These are phyloP conservation scores for Cladophialophora yegresii DNA, from an alignment of 2,329 filamentous ascomycete species.

Conservation along the genomic window DNA sequence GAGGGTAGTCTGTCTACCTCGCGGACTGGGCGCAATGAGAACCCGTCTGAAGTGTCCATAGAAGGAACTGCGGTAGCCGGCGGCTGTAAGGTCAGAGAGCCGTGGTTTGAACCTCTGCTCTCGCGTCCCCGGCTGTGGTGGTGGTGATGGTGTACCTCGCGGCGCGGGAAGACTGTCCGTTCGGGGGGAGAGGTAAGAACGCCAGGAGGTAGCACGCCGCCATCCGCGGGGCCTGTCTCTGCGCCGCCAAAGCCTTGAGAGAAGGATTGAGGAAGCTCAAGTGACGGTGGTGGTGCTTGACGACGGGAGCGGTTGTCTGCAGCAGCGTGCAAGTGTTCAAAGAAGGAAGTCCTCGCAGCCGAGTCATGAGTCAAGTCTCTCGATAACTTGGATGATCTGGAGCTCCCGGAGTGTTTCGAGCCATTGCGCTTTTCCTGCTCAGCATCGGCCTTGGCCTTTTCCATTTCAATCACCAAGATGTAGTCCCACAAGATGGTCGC, in stretches of 20 bases:
- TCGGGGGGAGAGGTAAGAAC: constrained; percentile 71
- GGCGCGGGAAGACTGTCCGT: constrained; percentile 63
- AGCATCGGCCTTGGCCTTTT: constrained; percentile 78
- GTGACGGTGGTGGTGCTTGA: constrained; percentile 79
- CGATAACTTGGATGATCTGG: constrained; percentile 39
- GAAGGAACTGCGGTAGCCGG: constrained; percentile 66
- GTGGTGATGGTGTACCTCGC: constrained; percentile 46
- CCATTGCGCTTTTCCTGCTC: constrained; percentile 60
- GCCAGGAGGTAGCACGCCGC: constrained; percentile 63
- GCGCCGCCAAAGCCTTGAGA: constrained; percentile 45
- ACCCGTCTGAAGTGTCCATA: constrained; percentile 70
- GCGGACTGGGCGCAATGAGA: constrained; percentile 73
- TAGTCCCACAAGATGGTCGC: constrained; percentile 98
- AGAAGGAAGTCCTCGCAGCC: constrained; percentile 42
- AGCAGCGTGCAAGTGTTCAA: constrained; percentile 58
- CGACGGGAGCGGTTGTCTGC: constrained; percentile 64
- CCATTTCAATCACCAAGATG: constrained; percentile 92
- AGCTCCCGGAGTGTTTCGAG: constrained; percentile 38
- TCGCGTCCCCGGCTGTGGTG: constrained; percentile 53
- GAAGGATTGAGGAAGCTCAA: constrained; percentile 69
- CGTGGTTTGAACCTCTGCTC: constrained; percentile 49
- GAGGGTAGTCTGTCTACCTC: constrained; percentile 81
- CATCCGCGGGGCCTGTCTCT: constrained; percentile 59
- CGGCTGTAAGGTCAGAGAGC: constrained; percentile 63
- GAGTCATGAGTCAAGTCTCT: constrained; percentile 38